Base-by-base conservation (phyloP, 495 filamentous ascomycete genomes). In the Hypoxylon fuscum region DNA sequence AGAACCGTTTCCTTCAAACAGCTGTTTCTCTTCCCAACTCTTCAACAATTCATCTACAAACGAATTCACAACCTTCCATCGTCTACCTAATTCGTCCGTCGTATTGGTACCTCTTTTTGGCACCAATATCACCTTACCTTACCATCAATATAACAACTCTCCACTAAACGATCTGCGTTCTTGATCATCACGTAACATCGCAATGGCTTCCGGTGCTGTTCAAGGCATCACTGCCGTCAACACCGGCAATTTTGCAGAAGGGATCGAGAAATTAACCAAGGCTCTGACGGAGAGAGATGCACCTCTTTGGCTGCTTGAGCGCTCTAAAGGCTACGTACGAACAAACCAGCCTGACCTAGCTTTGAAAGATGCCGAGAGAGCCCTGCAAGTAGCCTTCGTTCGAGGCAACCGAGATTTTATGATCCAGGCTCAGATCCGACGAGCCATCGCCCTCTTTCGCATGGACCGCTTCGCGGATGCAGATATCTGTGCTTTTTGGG, bases 231-330 rank as follows among this genome's bases (percentile, higher is more conserved):
- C 85, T 35, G 92, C 93, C 48, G 79, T 95, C 34, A 68, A 78
- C 9, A 77, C 73, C 0, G 81, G 82, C 40, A 80, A 96, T 47
- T 95, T 84, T 61, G 70, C 76, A 8, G 76, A 78, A 22, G 94
- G 92, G 8, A 85, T 96, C 66, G 72, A 75, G 6, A 79, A 88
- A 62, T 91, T 91, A 62, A 90, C 93, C n/a, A 77, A 81, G 42
- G 95, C 93, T n/a, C 76, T 98, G 4, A 64, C 79, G 22, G 72
- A 82, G 5, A 87, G 90, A 9, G 84, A 81, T 27, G 89, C 92
- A 6, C 89, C 91, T 4, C 72, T 85, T 55, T 98, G 96, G 83
- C 90, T 95, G 60, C 85, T 96, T 59, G 88, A 95, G 71, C 91
- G 96, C 21, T 90, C 92, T 1, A 93, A 87, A 9, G 92, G 93